Evolutionary conservation across 139 green algal genomes (phyloP), one percentile per base, ranked within the genome.

Genomic region (Ettlia oleoabundans): DNA sequence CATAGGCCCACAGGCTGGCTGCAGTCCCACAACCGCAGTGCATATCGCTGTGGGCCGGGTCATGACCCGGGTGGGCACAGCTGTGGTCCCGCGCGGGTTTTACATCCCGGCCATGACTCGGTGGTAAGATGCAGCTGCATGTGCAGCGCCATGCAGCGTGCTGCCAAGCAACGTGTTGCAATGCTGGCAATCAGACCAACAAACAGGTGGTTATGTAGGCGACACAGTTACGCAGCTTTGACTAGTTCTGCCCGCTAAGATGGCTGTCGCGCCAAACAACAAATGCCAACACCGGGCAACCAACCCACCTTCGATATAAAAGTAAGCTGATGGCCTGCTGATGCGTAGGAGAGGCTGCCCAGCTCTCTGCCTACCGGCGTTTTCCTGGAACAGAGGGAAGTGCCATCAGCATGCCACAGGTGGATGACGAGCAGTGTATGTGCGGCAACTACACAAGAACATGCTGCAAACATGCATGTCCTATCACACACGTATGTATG

Each of bases 251-350:
- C n/a, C n/a, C n/a, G n/a, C n/a, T n/a, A n/a, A n/a, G n/a, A n/a
- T n/a, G n/a, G n/a, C n/a, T n/a, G n/a, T n/a, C n/a, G n/a, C n/a
- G n/a, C n/a, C n/a, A n/a, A n/a, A n/a, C n/a, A n/a, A n/a, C n/a
- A n/a, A n/a, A n/a, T 58, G 47, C 47, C 47, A 58, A 15, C 47
- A 58, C n/a, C n/a, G n/a, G n/a, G n/a, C n/a, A n/a, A n/a, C 1
- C 38, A 35, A 9, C 68, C 40, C 41, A 58, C 40, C 72, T 69
- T 92, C 89, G 35, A 92, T 82, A 67, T 91, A 91, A 22, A 92
- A 87, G 82, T 86, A 92, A 8, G 79, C 86, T 19, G 70, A 82
- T 2, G 73, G 76, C 33, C 47, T 65, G 18, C 66, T 21, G 1
- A 84, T 51, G 5, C 58, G 37, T 67, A 79, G 42, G 5, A 10